These are phyloP conservation scores for Ascomycota sp. DNA, from an alignment of 2,329 filamentous ascomycete genomes.

Conservation along the genomic window DNA sequence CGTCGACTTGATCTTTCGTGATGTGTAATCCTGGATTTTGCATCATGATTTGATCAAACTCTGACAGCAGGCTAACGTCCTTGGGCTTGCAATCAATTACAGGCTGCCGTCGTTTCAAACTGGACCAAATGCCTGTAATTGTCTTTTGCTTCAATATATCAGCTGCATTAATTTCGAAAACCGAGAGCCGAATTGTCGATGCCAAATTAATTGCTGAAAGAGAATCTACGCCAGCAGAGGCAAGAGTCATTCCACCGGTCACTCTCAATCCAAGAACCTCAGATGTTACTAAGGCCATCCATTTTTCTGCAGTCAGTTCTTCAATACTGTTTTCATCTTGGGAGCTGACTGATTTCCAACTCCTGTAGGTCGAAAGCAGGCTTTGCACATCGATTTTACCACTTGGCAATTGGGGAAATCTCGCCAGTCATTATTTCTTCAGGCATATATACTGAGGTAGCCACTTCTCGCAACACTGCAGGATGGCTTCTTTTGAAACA, in stretches of 20 bases:
- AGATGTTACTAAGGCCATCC: constrained; percentile 20
- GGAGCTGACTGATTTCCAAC: constrained; percentile 3
- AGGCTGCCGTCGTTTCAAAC: constrained; percentile 1
- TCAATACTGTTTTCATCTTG: constrained; percentile 1
- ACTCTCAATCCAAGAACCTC: constrained; percentile 18
- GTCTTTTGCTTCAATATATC: constrained; percentile 39
- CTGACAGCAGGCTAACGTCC: constrained; percentile 4
- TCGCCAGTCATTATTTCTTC: constrained; percentile 41
- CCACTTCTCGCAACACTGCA: constrained; percentile 47
- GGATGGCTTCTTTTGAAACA: constrained; percentile 20
- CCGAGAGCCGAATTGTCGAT: constrained; percentile 36
- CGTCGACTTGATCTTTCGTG: constrained; percentile 12
- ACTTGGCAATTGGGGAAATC: constrained; percentile 58
- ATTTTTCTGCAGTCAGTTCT: constrained; percentile 5
- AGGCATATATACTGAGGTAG: constrained; percentile 72
- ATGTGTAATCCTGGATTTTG: constrained; percentile 3
- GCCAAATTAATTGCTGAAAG: constrained; percentile 29
- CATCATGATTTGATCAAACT: constrained; percentile 5
- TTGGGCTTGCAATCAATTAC: neutral
- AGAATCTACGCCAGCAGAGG: constrained; percentile 44
- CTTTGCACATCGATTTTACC: constrained; percentile 61
- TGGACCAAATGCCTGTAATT: constrained; percentile 10
- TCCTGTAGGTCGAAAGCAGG: constrained; percentile 30
- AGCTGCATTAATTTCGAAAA: constrained; percentile 33
- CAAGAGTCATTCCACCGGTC: constrained; percentile 20